These are phyloP conservation scores for Suillus subaureus DNA, from an alignment of 768 basidiomycete genomes.

Conservation along the genomic window DNA sequence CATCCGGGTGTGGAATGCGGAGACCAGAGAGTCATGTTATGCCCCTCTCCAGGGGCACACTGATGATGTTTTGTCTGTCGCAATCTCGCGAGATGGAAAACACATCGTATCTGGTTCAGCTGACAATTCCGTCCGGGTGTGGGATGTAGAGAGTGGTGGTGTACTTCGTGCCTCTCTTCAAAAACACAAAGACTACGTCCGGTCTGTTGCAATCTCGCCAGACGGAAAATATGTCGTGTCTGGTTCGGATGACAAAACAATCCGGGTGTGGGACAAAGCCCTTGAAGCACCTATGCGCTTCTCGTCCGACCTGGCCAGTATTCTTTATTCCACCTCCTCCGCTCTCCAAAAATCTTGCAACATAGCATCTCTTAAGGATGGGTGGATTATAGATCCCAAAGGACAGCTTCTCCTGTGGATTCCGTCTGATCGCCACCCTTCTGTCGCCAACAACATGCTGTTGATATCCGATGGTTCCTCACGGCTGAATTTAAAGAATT, in stretches of 20 bases:
- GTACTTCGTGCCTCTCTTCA: background rate
- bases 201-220: conserved; percentile 8
- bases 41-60: background rate
- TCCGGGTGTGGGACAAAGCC: conserved; percentile 14
- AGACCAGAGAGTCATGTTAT: background rate
- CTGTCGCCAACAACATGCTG: background rate
- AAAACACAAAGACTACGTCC: background rate
- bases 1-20: background rate
- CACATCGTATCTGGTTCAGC: background rate
- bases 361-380: background rate
- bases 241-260: conserved; percentile 14
- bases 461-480: background rate
- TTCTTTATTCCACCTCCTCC: background rate
- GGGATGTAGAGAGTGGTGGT: background rate
- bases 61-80: background rate
- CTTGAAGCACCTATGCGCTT: background rate
- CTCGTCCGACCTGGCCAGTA: background rate
- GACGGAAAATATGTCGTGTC: conserved; percentile 11
- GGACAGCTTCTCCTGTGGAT: conserved; percentile 2
- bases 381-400: background rate
- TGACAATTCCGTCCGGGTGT: background rate
- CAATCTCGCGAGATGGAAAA: background rate
- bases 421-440: background rate
- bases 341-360: background rate
- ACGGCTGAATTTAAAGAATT: background rate